Evolutionary conservation across 2,329 filamentous ascomycete species (phyloP), one percentile per base, ranked within the genome.

Genomic region (Fragosphaeria purpurea): DNA sequence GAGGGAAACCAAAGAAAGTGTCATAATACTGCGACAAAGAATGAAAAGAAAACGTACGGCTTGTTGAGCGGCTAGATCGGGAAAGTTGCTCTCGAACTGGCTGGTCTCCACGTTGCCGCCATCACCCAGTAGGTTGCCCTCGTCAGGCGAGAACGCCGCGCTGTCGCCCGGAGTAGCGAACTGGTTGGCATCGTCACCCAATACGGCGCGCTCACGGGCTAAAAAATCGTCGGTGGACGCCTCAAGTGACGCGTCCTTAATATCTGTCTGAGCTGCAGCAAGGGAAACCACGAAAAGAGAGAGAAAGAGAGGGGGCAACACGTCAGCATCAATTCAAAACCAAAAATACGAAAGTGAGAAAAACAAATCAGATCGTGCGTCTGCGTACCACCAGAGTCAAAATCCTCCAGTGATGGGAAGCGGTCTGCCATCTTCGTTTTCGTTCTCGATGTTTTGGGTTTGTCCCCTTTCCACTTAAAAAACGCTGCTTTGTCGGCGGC

Each of bases 131-230:
- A 93, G 82, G 56, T 84, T 81, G 49, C 85, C 82, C 57, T 81
- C 76, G 41, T 80, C 80, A 51, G 77, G 76, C 52, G 77, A 73
- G 7, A 53, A 43, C 9, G 52, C 52, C 22, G 54, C 49, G 33
- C 45, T 46, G 64, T 95, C 88, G 62, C 84, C 82, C 54, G 81
- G 77, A 35, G 86, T 86, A 56, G 85, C 77, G 67, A 98, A 98
- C 72, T 90, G 86, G 61, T 89, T 80, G 54, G 93, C 93, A 67
- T 97, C 93, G 56, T 95, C 93, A 58, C 93, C 93, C 7, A 98
- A 81, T 13, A 85, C 70, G 55, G 89, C 93, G 63, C 89, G 88
- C 72, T 98, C 93, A 59, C 91, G 87, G 56, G 87, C 83, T 46
- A 97, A 80, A 67, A 98, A 97, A 69, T 95, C 88, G 62, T 88